Evolutionary conservation across 2,329 filamentous ascomycete genomes (phyloP), one percentile per base, ranked within the genome.

Genomic region (Dactylellina sp.): DNA sequence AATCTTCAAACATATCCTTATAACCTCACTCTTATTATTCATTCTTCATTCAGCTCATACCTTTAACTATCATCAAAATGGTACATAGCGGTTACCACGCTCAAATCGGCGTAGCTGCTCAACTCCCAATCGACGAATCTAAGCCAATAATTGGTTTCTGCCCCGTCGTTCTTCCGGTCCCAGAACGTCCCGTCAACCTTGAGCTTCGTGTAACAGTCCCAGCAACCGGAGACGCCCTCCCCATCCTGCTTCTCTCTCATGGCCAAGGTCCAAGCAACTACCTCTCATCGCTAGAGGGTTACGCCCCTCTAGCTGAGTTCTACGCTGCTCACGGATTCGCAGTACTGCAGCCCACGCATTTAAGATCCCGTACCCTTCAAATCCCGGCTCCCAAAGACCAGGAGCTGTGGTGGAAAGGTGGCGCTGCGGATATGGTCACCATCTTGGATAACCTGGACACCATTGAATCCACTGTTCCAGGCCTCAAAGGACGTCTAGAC

Each of bases 321-420:
- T 83, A 80, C 79, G 82, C 82, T 3, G 78, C 80, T 16, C 82
- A 81, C 50, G 82, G 82, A 60, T 83, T 83, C 76, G 81, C 79
- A 0, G 82, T 84, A 2, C 77, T 84, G 9, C 82, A 84, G 65
- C 82, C 82, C 1, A 83, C 82, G 1, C 82, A 83, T 71, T 76
- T 83, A 1, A 80, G 78, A 57, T 83, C 82, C 20, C 75, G 76
- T 40, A 79, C 79, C 1, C 77, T 82, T 1, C 75, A 64, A 7
- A 42, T 70, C 7, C 52, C 75, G 9, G 53, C 46, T 70, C 18
- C 52, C 65, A 7, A 53, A 28, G 76, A 75, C 20, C 78, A 78
- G 7, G 70, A 80, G 4, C 71, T 80, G 49, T 80, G 79, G 64
- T 81, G 80, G 78, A 76, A 79, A 14, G 79, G 79, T 6, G 80